A percentile compares a stretch with the other conserved stretches of the same genome.
phyloP scores from a whole-genome alignment of 2,329 filamentous ascomycete species.

The Colletotrichum lupini region DNA sequence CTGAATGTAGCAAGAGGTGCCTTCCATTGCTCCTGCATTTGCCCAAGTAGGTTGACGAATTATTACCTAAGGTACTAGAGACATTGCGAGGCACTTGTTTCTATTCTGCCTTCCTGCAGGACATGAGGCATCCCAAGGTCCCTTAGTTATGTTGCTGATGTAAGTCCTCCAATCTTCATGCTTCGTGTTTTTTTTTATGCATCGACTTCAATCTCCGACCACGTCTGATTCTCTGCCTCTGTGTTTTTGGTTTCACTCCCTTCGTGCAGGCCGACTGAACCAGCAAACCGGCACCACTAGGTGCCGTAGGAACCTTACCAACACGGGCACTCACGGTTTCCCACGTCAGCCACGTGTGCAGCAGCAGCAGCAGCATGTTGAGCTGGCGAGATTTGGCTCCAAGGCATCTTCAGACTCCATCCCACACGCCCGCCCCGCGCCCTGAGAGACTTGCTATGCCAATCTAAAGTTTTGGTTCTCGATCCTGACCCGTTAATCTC shows the following conservation, averaged over 20 bases:
- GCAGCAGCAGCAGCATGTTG: neutral
- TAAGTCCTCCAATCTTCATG: too few relatives aligned
- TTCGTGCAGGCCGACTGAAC: too few relatives aligned
- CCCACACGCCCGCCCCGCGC: neutral
- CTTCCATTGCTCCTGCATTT: too few relatives aligned
- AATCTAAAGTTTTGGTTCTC: slow-evolving; percentile 1
- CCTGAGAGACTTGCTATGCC: neutral
- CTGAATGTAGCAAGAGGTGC: too few relatives aligned
- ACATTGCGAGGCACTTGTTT: too few relatives aligned
- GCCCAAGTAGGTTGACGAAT: too few relatives aligned
- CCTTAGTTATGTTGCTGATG: too few relatives aligned
- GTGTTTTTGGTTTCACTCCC: neutral
- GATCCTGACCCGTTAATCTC: neutral
- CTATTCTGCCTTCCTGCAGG: too few relatives aligned
- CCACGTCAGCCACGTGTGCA: slow-evolving; percentile 14
- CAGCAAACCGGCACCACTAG: neutral
- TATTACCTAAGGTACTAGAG: too few relatives aligned
- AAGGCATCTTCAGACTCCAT: neutral
- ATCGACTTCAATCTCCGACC: too few relatives aligned
- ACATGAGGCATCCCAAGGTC: too few relatives aligned
- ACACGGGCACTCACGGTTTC: neutral
- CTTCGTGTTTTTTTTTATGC: too few relatives aligned
- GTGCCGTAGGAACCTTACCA: neutral
- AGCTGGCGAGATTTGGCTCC: neutral
- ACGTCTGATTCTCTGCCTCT: neutral